These are phyloP conservation scores for Wickerhamiella australiensis DNA, from an alignment of 805 yeast genomes.

Conservation along the genomic window DNA sequence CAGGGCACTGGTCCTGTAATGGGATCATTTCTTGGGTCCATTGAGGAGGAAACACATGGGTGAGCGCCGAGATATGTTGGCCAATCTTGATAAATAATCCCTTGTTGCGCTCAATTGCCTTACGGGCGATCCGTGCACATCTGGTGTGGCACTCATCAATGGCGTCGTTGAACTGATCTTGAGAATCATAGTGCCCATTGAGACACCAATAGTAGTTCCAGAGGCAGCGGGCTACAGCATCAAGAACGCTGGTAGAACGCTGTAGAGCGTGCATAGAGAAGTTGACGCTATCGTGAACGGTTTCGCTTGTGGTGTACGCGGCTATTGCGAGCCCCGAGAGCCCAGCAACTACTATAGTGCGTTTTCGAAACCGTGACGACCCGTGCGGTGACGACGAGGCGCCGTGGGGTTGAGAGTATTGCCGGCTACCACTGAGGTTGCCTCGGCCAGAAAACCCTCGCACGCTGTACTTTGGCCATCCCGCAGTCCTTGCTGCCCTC, in stretches of 20 bases:
- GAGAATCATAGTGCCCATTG: constrained; percentile 32
- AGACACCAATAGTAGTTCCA: constrained; percentile 51
- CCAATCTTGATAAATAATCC: constrained; percentile 92
- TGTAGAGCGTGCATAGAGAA: constrained; percentile 22
- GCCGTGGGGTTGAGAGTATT: background rate
- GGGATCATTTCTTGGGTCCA: constrained; percentile 96
- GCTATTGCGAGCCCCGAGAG: background rate
- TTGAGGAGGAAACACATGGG: constrained; percentile 78
- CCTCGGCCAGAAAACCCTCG: too few species aligned
- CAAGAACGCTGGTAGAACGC: constrained; percentile 25
- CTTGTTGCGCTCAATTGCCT: constrained; percentile 74
- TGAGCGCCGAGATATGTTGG: constrained; percentile 85
- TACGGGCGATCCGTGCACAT: constrained; percentile 69
- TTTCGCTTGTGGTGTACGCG: constrained; percentile 20
- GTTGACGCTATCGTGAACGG: constrained; percentile 20
- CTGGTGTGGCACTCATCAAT: constrained; percentile 53
- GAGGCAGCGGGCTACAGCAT: constrained; percentile 44
- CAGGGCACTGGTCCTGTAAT: constrained; percentile 81
- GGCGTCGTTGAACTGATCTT: constrained; percentile 40
- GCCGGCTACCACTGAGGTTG: background rate
- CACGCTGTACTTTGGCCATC: too few species aligned
- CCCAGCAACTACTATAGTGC: background rate
- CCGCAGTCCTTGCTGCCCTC: background rate
- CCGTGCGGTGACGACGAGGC: background rate
- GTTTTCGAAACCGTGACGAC: background rate